Percentiles rank a stretch among this genome's conserved stretches.
These are phyloP conservation scores for Cardamine occulta DNA, from an alignment of 345 rosid species.

Conservation along the genomic window DNA sequence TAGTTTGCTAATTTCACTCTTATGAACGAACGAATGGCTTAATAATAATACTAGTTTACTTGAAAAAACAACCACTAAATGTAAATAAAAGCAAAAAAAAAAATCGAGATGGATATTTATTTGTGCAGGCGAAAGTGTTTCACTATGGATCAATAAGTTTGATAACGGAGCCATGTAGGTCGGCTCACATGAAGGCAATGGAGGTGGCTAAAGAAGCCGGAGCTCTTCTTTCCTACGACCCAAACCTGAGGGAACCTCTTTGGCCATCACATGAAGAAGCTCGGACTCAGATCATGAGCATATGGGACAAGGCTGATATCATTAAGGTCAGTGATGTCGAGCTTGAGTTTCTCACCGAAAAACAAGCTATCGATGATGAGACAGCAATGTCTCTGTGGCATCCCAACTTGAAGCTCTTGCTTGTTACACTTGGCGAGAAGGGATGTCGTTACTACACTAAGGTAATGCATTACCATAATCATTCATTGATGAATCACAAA, in stretches of 20 bases:
- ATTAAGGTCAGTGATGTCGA: constrained; percentile 63
- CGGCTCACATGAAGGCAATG: constrained; percentile 64
- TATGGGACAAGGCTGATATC: constrained; percentile 68
- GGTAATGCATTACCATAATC: constrained; percentile 22
- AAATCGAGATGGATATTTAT: neutral
- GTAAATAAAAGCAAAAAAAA: no score
- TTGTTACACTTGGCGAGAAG: constrained; percentile 62
- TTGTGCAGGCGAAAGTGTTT: constrained; percentile 58
- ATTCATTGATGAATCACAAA: neutral
- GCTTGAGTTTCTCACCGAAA: constrained; percentile 48
- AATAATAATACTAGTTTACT: no score
- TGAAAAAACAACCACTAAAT: no score
- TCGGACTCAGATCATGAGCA: constrained; percentile 58
- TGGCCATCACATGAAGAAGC: constrained; percentile 71
- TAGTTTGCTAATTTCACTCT: neutral
- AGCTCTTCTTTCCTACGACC: constrained; percentile 67
- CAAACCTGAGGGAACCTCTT: constrained; percentile 60
- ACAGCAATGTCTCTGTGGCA: constrained; percentile 47
- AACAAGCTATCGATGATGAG: constrained; percentile 43
- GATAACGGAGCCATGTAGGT: constrained; percentile 69
- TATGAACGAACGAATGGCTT: no score
- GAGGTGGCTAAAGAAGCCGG: constrained; percentile 63
- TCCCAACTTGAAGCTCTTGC: constrained; percentile 59
- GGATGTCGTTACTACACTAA: constrained; percentile 66
- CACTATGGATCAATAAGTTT: constrained; percentile 77